A percentile compares a stretch with the other conserved stretches of the same genome.
phyloP scores from a whole-genome alignment of 441 rosid species.

The Monsonia emarginata region DNA sequence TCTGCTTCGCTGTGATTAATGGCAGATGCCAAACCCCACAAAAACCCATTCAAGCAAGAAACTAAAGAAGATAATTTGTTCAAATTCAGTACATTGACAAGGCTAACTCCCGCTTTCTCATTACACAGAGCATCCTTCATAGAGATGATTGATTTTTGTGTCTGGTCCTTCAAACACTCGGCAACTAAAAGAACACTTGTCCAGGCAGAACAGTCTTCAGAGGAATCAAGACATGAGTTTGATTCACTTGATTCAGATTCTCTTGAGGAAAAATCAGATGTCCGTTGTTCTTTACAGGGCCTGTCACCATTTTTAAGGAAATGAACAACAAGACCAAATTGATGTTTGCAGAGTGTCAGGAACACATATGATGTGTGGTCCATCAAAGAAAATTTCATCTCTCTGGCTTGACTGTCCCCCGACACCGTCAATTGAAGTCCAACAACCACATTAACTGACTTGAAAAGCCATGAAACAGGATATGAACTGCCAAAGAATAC shows the following conservation, averaged over 20 bases:
- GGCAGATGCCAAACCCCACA: constrained; percentile 77
- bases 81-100: constrained; percentile 27
- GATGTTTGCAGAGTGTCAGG: constrained; percentile 42
- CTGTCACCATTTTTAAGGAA: constrained; percentile 16
- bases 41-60: constrained; percentile 63
- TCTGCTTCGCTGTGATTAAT: constrained; percentile 29
- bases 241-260: constrained; percentile 18
- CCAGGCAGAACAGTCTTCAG: constrained; percentile 30
- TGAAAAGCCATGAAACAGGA: constrained; percentile 60
- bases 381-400: constrained; percentile 45
- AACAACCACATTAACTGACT: constrained; percentile 42
- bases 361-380: constrained; percentile 72
- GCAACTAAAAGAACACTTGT: constrained; percentile 30
- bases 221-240: constrained; percentile 20
- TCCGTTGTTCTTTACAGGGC: constrained; percentile 22
- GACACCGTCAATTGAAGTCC: constrained; percentile 34
- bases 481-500: constrained; percentile 36
- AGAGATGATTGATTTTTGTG: constrained; percentile 33
- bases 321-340: constrained; percentile 27
- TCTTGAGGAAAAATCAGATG: no score
- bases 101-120: constrained; percentile 23
- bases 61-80: constrained; percentile 39
- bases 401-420: constrained; percentile 27
- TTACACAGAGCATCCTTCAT: constrained; percentile 32
- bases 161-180: constrained; percentile 51